Base-by-base conservation (phyloP, 805 yeast genomes). In the Saccharomycopsis sp. region DNA sequence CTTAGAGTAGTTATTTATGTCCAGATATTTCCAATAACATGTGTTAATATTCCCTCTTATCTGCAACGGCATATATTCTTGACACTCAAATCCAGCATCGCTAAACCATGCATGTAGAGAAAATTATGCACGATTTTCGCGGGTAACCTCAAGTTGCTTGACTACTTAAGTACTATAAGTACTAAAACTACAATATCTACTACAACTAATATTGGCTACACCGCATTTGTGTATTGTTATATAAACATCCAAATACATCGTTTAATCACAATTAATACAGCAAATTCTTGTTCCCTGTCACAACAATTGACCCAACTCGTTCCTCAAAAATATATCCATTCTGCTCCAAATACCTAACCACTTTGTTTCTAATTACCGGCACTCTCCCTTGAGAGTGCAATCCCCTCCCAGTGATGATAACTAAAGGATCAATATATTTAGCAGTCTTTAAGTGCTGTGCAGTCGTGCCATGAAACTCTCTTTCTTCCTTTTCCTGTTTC, bases 391-490 rank as follows among this genome's bases (percentile, higher is more conserved):
- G 73, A 52, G 89, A 84, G 68, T 87, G 94, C 3, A 84, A 65
- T 0, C 94, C 94, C 62, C 89, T 70, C 0, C 94, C 93, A 0
- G 93, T 85, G 12, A 86, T 70, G 0, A 87, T 70, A 0, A 60
- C 67, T 5, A 86, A 64, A 0, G 81, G 79, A 0, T 69, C 72
- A 0, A 80, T 75, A 66, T 74, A 73, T 9, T 64, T 58, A 0
- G 77, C 84, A 29, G 68, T 69, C 0, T 71, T 59, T 1, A 77
- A 73, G 56, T 67, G 69, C 1, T 67, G 61, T 3, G 69, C 58
- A 23, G 74, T 65, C 3, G 69, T 73, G 0, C 82, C 82, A 22
- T 66, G 56, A 1, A 70, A 63, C 56, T 73, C 77, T 56, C 92
- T 66, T 22, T 69, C 67, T 1, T 64, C 63, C 19, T 76, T 47